Evolutionary conservation across 176 grass and related monocot species (phyloP).

Genomic region (maize (Zea mays)): Zm-B73-REFERENCE-NAM-5.0 NC_050097.1:195065501-195066000

Average conservation of each 20-base stretch:
- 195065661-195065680: slow-evolving; percentile 42
- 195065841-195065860: slow-evolving; percentile 65
- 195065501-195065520: slow-evolving; percentile 42
- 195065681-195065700: slow-evolving; percentile 3
- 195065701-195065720: not conserved
- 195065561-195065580: slow-evolving; percentile 34
- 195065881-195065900: slow-evolving; percentile 82
- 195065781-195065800: slow-evolving; percentile 48
- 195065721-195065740: too few relatives aligned
- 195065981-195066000: not conserved
- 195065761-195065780: not conserved
- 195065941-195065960: not conserved
- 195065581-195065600: slow-evolving; percentile 47
- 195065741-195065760: too few relatives aligned
- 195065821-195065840: slow-evolving; percentile 60
- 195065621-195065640: slow-evolving; percentile 84
- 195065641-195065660: slow-evolving; percentile 76
- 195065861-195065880: slow-evolving; percentile 74
- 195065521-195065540: slow-evolving; percentile 48
- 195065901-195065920: slow-evolving; percentile 91
- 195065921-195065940: slow-evolving; percentile 79
- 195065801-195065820: slow-evolving; percentile 56
- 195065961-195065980: not conserved
- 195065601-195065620: slow-evolving; percentile 53
- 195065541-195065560: slow-evolving; percentile 25